Evolutionary conservation across 768 basidiomycete species (phyloP), one percentile per base, ranked within the genome.

Genomic region (Russula sp.): DNA sequence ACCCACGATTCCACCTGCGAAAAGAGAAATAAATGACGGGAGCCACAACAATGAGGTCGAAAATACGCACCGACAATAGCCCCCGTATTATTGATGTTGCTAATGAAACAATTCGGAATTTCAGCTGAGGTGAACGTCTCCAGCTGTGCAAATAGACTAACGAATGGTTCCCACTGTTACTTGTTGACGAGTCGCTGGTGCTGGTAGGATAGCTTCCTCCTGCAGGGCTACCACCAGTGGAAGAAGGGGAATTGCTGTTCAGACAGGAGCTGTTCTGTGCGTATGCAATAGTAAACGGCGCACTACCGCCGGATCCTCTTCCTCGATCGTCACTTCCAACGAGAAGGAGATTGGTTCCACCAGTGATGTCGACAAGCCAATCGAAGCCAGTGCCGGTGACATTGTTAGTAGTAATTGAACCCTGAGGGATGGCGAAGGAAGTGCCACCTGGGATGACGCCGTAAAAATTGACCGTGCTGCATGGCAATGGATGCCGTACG

Each of bases 361-460:
- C 78, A 13, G 84, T 80, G 16, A 90, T 72, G 13, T 80, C 75
- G 0, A 86, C 83, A 11, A 76, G 81, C 89, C 89, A 93, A 13
- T 68, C 70, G 65, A 90, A 89, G 1, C 90, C 89, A 8, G 80
- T 81, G 10, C 87, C 86, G 64, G 81, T 69, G 0, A 66, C 59
- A 0, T 68, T 32, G 3, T 78, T 71, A 1, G 52, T 61, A 5
- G 86, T 80, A 22, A 86, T 70, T 2, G 69, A 35, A 13, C 77
- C 77, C 64, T 78, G 63, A 1, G 86, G 86, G 48, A 92, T 80
- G 7, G 76, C 67, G 69, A 91, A 89, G 0, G 88, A 88, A 55
- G 88, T 75, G 13, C 90, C 90, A 0, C 90, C 90, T 1, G 90
- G 90, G 36, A 92, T 90, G 46, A 90, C 76, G 3, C 88, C 88